Conservation (phyloP, 2,329 filamentous ascomycete species). For the Microsporum audouinii region DNA sequence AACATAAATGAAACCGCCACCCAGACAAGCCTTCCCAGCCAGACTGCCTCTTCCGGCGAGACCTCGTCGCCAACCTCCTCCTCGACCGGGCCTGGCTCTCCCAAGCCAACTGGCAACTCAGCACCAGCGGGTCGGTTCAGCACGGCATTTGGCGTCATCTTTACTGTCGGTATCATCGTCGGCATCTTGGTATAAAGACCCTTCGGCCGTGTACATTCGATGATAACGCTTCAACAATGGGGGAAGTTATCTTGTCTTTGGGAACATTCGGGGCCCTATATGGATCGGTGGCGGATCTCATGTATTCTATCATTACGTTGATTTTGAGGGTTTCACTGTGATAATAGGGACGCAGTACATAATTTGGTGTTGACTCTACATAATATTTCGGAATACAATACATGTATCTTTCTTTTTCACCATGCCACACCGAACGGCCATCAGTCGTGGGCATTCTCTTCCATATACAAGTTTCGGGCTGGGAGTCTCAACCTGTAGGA, state of each 20-base stretch:
- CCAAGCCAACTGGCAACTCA: neutral
- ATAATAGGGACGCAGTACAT: neutral
- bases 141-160: neutral
- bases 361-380: neutral
- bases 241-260: neutral
- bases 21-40: conserved; percentile 8
- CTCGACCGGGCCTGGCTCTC: neutral
- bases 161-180: neutral
- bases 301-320: neutral
- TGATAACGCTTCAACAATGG: neutral
- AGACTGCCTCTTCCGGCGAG: neutral
- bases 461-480: too few species aligned
- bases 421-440: too few species aligned
- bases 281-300: neutral
- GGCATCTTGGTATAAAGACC: neutral
- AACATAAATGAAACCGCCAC: conserved; percentile 17
- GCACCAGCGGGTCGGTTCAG: neutral
- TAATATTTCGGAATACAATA: neutral
- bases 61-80: neutral
- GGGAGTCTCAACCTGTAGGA: too few species aligned
- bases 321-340: neutral
- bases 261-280: neutral
- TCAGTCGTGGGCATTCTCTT: too few species aligned
- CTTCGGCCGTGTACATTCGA: neutral
- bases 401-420: neutral